Evolutionary conservation across 352 stramenopile species (phyloP).

Genomic region (Globisporangium camurandrum): DNA sequence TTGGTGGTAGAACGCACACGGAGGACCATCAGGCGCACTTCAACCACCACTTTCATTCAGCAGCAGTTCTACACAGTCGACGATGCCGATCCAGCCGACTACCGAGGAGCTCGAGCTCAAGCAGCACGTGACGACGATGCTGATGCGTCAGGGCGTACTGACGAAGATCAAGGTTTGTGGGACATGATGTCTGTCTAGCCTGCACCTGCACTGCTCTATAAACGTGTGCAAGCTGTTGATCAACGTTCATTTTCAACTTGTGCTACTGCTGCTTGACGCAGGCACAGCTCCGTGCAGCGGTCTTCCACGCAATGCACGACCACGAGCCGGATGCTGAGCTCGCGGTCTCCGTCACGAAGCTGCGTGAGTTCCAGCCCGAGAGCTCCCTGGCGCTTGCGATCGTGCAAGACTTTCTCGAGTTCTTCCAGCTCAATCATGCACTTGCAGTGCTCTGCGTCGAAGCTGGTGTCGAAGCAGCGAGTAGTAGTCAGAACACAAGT

Average conservation of each 20-base stretch:
- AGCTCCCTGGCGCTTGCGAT: constrained; percentile 35
- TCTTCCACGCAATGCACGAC: constrained; percentile 76
- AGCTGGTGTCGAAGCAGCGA: constrained; percentile 14
- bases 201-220: background rate
- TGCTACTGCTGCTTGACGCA: no score
- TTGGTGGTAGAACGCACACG: no score
- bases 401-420: constrained; percentile 48
- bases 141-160: constrained; percentile 58
- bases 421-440: constrained; percentile 52
- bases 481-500: no score
- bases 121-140: constrained; percentile 42
- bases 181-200: background rate
- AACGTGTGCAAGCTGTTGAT: background rate
- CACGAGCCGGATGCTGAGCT: constrained; percentile 12
- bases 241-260: no score
- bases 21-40: no score
- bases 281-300: constrained; percentile 63
- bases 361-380: constrained; percentile 20
- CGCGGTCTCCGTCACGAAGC: constrained; percentile 3
- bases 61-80: background rate
- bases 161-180: constrained; percentile 53
- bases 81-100: constrained; percentile 19
- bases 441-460: constrained; percentile 43
- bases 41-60: no score
- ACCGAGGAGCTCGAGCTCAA: constrained; percentile 58